Conservation (phyloP, 2,329 filamentous ascomycete genomes). For the Fusarium vanettenii region DNA sequence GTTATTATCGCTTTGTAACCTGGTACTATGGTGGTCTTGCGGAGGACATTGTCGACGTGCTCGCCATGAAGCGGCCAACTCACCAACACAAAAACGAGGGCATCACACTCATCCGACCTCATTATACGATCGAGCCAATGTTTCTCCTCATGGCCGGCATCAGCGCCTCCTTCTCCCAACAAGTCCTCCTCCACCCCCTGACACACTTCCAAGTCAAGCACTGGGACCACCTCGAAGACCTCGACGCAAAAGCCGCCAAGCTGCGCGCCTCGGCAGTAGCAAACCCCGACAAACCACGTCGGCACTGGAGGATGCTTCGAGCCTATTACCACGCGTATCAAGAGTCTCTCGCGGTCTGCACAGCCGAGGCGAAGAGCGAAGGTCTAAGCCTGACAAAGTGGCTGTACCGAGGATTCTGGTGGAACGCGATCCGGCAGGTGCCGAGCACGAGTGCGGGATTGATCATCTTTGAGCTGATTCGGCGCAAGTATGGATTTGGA, state of each 20-base stretch:
- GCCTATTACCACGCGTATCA: constrained; percentile 79
- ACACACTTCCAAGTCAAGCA: constrained; percentile 78
- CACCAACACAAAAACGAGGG: constrained; percentile 40
- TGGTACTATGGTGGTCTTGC: constrained; percentile 74
- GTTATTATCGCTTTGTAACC: constrained; percentile 75
- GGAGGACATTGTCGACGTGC: constrained; percentile 61
- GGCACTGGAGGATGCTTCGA: constrained; percentile 65
- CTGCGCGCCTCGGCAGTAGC: constrained; percentile 51
- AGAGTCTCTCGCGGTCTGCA: constrained; percentile 73
- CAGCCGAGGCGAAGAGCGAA: constrained; percentile 65
- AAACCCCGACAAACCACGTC: constrained; percentile 48
- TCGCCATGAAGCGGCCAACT: constrained; percentile 59
- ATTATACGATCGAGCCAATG: constrained; percentile 79
- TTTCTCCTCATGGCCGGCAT: constrained; percentile 78
- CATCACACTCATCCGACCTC: constrained; percentile 71
- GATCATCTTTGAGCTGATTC: constrained; percentile 82
- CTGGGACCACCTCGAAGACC: constrained; percentile 77
- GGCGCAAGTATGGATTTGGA: constrained; percentile 76
- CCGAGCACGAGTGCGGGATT: constrained; percentile 81
- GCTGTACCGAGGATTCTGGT: constrained; percentile 79
- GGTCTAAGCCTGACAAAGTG: constrained; percentile 69
- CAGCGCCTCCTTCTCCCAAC: constrained; percentile 75
- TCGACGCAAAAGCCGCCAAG: constrained; percentile 70
- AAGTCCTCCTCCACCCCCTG: constrained; percentile 77
- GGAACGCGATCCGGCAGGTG: constrained; percentile 78